A percentile compares a stretch with the other conserved stretches of the same genome.
These are phyloP conservation scores for Usnea hakonensis DNA, from an alignment of 495 filamentous ascomycete species.

Conservation along the genomic window DNA sequence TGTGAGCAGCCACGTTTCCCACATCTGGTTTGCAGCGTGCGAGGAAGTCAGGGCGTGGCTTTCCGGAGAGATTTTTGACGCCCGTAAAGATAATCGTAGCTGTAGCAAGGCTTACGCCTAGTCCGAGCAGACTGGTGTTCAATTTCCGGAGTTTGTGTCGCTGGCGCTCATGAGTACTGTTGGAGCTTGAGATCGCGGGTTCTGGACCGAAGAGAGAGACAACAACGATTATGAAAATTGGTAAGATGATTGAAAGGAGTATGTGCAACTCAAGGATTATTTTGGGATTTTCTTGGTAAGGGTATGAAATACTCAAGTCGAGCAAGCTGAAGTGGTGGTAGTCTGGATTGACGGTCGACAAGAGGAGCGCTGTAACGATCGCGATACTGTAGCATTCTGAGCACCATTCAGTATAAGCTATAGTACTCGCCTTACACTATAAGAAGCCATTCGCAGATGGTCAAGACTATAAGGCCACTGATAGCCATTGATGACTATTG, in stretches of 20 bases:
- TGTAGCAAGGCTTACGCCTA: constrained; percentile 47
- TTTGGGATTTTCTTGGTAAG: constrained; percentile 44
- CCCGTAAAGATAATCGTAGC: constrained; percentile 52
- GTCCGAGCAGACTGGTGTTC: constrained; percentile 56
- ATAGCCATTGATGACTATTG: not conserved
- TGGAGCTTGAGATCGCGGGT: constrained; percentile 32
- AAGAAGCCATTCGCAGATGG: constrained; percentile 47
- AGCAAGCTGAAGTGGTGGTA: constrained; percentile 42
- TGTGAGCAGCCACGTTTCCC: constrained; percentile 32
- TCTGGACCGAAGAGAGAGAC: constrained; percentile 39
- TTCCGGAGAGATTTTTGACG: constrained; percentile 55
- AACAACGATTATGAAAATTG: constrained; percentile 43
- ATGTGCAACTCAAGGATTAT: constrained; percentile 43
- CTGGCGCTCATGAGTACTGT: constrained; percentile 20
- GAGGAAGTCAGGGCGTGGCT: constrained; percentile 57
- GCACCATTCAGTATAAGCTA: constrained; percentile 17
- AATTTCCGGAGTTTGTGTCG: constrained; percentile 50
- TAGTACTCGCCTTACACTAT: constrained; percentile 39
- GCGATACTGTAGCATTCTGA: constrained; percentile 30
- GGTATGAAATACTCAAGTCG: constrained; percentile 52
- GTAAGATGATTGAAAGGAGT: constrained; percentile 44
- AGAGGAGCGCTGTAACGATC: constrained; percentile 38
- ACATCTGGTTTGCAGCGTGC: constrained; percentile 53
- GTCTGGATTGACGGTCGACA: constrained; percentile 36
- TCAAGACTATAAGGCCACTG: constrained; percentile 28